A percentile compares a stretch with the other conserved stretches of the same genome.
phyloP scores from a whole-genome alignment of 2,329 filamentous ascomycete genomes.

The Ceratocystis albifundus region DNA sequence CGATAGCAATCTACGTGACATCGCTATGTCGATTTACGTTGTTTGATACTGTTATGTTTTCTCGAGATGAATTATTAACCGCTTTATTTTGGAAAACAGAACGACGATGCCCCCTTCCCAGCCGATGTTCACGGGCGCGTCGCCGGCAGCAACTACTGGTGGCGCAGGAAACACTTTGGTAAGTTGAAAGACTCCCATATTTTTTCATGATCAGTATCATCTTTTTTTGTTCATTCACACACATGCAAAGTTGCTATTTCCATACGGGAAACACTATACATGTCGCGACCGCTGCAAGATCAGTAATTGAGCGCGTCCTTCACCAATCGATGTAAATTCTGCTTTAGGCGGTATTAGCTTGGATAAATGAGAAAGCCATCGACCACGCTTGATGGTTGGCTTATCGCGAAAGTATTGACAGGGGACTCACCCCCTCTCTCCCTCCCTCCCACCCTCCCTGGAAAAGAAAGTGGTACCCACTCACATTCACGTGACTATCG shows the following conservation, averaged over 20 bases:
- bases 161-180: slow-evolving; percentile 28
- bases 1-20: neutral
- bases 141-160: slow-evolving; percentile 29
- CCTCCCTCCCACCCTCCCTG: too few species aligned
- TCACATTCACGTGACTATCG: neutral
- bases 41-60: neutral
- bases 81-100: slow-evolving; percentile 8
- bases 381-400: neutral
- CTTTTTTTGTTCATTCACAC: neutral
- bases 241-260: slow-evolving; percentile 1
- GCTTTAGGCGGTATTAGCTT: neutral
- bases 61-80: neutral
- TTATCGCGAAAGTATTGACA: slow-evolving; percentile 5
- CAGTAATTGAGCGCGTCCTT: neutral
- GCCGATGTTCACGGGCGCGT: slow-evolving; percentile 27
- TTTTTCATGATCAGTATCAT: neutral
- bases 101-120: slow-evolving; percentile 22
- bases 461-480: neutral
- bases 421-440: neutral
- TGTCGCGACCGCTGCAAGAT: neutral
- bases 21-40: neutral
- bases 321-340: neutral
- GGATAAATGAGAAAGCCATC: neutral
- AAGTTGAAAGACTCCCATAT: slow-evolving; percentile 22
- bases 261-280: neutral